Evolutionary conservation across 495 filamentous ascomycete genomes (phyloP).

Genomic region (Corynascus novoguineensis): DNA sequence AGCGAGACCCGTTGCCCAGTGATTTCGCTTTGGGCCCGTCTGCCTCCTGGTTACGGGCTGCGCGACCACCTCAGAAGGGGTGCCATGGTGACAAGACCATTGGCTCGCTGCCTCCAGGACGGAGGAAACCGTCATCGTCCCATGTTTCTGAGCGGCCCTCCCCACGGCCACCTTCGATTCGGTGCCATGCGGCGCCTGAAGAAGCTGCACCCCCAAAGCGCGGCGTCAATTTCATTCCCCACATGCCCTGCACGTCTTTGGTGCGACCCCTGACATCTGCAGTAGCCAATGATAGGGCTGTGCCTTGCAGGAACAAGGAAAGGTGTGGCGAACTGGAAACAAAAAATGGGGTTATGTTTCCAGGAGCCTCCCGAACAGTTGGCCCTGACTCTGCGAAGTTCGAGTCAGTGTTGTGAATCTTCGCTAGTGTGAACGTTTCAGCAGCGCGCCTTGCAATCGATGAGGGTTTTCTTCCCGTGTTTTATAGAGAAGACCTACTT

Average conservation of each 20-base stretch:
- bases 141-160: conserved; percentile 18
- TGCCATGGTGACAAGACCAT: conserved; percentile 14
- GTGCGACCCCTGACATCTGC: conserved; percentile 10
- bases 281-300: conserved; percentile 7
- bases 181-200: background rate
- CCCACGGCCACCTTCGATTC: background rate
- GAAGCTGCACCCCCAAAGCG: background rate
- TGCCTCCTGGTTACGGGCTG: background rate
- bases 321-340: background rate
- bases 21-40: background rate
- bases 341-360: background rate
- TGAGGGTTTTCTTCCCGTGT: too few relatives aligned
- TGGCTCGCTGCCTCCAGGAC: conserved; percentile 13
- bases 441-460: too few relatives aligned
- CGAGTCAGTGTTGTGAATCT: too few relatives aligned
- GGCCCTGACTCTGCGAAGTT: too few relatives aligned
- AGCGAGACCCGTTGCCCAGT: conserved; percentile 1
- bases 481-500: too few relatives aligned
- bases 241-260: background rate
- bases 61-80: conserved; percentile 11
- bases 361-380: background rate
- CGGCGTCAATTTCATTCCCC: background rate
- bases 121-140: conserved; percentile 10
- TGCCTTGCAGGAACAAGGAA: conserved; percentile 13
- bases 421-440: too few relatives aligned